Evolutionary conservation across 345 rosid genomes (phyloP).

Genomic region (Draba incana): DNA sequence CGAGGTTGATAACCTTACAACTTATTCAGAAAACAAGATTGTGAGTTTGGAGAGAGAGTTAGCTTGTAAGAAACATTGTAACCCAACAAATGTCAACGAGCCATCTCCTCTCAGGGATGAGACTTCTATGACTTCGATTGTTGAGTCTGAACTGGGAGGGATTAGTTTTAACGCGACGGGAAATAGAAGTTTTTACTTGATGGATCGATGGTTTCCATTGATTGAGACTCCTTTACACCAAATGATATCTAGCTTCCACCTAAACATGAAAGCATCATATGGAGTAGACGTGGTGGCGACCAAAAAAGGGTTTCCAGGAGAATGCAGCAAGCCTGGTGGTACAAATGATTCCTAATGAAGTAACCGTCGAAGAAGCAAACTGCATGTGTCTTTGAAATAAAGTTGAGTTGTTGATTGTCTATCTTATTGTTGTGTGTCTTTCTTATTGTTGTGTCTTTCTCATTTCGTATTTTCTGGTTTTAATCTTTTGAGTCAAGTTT

Average conservation of each 20-base stretch:
- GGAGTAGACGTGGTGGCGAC: not conserved
- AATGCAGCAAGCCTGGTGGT: constrained; percentile 19
- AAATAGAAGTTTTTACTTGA: not conserved
- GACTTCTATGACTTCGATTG: not conserved
- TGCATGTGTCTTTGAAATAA: not conserved
- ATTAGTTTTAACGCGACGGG: no score
- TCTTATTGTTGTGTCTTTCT: not conserved
- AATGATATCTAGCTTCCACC: constrained; percentile 1
- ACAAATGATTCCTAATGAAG: constrained; percentile 6
- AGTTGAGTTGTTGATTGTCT: no score
- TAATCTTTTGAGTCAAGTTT: not conserved
- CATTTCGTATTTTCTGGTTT: constrained; percentile 1
- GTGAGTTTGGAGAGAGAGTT: not conserved
- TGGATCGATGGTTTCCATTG: constrained; percentile 4
- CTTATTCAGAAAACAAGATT: not conserved
- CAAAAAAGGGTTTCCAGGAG: not conserved
- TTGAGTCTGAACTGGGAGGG: not conserved
- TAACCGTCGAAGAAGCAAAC: not conserved
- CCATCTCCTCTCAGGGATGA: not conserved
- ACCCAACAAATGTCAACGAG: not conserved
- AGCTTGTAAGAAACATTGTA: not conserved
- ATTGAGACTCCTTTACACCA: constrained; percentile 5
- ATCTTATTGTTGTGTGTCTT: not conserved
- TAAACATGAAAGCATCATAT: not conserved
- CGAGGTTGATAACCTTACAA: not conserved